phyloP scores from a whole-genome alignment of 2,329 filamentous ascomycete genomes.

The Rhinocladiella similis region DNA sequence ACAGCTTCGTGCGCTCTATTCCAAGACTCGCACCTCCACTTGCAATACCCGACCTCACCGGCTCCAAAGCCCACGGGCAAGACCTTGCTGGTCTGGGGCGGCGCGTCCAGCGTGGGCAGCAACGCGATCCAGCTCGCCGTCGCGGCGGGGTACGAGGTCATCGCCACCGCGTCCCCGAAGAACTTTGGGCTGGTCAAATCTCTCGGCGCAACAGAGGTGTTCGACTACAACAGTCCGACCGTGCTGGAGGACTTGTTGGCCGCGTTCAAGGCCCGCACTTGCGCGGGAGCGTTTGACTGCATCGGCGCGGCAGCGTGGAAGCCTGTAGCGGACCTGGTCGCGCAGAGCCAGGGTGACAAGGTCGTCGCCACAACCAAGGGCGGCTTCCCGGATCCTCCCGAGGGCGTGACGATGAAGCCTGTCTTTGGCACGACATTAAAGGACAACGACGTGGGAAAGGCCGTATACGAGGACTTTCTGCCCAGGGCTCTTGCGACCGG shows the following conservation, averaged over 20 bases:
- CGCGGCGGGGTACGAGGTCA: conserved; percentile 39
- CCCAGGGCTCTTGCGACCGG: conserved; percentile 40
- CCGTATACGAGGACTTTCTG: conserved; percentile 41
- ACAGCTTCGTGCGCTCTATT: conserved; percentile 38
- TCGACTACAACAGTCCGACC: conserved; percentile 44
- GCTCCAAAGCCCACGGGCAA: background rate
- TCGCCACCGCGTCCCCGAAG: conserved; percentile 36
- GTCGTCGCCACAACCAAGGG: conserved; percentile 17
- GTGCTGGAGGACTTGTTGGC: conserved; percentile 34
- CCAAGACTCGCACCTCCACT: conserved; percentile 25
- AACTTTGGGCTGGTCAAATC: conserved; percentile 34
- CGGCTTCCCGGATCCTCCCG: background rate
- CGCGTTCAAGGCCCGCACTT: conserved; percentile 22
- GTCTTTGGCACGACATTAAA: conserved; percentile 16
- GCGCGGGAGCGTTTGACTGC: conserved; percentile 24
- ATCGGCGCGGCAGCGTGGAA: conserved; percentile 18
- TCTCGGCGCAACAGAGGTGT: conserved; percentile 38
- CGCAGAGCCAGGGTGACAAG: conserved; percentile 15
- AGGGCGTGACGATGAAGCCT: conserved; percentile 22
- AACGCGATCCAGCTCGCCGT: conserved; percentile 43
- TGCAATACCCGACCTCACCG: conserved; percentile 27
- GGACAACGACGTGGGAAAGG: conserved; percentile 20
- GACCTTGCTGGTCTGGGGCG: conserved; percentile 44
- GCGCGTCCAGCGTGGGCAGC: conserved; percentile 43
- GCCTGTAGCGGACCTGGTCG: conserved; percentile 18